phyloP scores from a whole-genome alignment of 371 early-diverging fungal species.

The Mucor plumbeus region DNA sequence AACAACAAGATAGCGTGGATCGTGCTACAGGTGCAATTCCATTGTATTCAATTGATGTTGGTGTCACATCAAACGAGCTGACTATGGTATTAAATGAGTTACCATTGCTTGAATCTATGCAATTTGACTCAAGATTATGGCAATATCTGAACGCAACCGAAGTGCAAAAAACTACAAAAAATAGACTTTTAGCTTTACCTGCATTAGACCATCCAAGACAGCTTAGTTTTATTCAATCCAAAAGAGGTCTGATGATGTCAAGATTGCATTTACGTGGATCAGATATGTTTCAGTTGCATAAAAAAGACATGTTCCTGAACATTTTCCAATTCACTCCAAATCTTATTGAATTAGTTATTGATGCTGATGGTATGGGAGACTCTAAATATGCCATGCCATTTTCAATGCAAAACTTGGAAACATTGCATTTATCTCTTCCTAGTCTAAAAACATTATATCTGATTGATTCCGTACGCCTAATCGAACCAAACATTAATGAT shows the following conservation, averaged over 20 bases:
- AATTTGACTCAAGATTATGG: constrained; percentile 17
- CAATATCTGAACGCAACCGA: constrained; percentile 1
- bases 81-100: not conserved
- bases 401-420: constrained; percentile 9
- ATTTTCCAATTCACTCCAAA: not conserved
- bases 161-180: not conserved
- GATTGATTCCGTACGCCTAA: not conserved
- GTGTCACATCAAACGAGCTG: constrained; percentile 15
- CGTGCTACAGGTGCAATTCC: constrained; percentile 15
- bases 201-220: constrained; percentile 21
- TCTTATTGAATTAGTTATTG: not conserved
- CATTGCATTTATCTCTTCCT: constrained; percentile 8
- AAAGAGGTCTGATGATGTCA: not conserved
- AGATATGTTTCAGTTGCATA: constrained; percentile 13
- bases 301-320: not conserved
- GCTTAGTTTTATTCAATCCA: constrained; percentile 9
- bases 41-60: constrained; percentile 9
- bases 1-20: not conserved
- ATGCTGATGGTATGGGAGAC: constrained; percentile 9
- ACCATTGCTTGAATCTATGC: constrained; percentile 11
- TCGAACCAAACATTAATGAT: not conserved
- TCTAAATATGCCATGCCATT: constrained; percentile 6
- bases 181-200: not conserved
- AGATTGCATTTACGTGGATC: constrained; percentile 12
- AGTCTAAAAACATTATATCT: not conserved